Evolutionary conservation across 257 asterid genomes (phyloP).

Genomic region (Solanum neorickii): DNA sequence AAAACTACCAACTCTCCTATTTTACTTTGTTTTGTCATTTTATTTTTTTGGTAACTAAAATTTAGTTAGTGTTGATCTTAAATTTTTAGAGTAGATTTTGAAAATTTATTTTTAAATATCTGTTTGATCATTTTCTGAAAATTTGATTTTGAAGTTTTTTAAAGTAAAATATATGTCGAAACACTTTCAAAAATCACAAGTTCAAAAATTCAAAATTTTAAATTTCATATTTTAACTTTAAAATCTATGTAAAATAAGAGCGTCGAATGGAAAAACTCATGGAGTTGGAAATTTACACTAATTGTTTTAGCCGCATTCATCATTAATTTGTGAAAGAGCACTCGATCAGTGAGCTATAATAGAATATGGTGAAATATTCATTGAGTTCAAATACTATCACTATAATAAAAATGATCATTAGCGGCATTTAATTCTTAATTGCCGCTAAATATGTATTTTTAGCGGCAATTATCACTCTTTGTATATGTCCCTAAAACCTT

Average conservation of each 20-base stretch:
- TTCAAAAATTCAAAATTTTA: background rate
- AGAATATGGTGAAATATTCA: background rate
- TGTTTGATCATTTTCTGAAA: background rate
- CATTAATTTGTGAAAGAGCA: background rate
- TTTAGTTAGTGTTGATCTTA: background rate
- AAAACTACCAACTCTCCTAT: background rate
- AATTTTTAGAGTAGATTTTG: background rate
- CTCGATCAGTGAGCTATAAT: background rate
- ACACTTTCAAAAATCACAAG: background rate
- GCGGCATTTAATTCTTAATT: no score
- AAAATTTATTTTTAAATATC: background rate
- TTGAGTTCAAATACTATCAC: background rate
- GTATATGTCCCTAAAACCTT: no score
- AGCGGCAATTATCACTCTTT: no score
- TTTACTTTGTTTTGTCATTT: background rate
- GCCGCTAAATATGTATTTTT: no score
- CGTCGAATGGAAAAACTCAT: background rate
- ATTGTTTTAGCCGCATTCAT: background rate
- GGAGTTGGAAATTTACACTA: background rate
- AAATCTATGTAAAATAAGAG: background rate
- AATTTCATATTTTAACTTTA: background rate
- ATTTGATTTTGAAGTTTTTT: no score
- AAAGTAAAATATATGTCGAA: no score
- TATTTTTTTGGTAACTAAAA: background rate
- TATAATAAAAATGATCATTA: no score